phyloP scores from a whole-genome alignment of 768 basidiomycete species.

The Floccularia luteovirens region DNA sequence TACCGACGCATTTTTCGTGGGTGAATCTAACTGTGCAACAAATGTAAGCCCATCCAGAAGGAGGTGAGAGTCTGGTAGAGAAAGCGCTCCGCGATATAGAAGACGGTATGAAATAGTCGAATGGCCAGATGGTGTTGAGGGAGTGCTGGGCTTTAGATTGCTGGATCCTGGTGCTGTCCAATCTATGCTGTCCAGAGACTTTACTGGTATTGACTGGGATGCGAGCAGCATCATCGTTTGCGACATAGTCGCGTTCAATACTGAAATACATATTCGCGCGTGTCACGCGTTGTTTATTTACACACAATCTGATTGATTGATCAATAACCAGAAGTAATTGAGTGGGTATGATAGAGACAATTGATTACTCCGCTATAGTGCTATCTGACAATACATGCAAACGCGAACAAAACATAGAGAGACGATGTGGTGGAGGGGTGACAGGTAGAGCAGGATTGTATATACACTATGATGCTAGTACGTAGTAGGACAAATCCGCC shows the following conservation, averaged over 20 bases:
- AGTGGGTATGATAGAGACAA: not conserved
- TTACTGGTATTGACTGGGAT: too few relatives aligned
- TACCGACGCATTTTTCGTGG: constrained; percentile 23
- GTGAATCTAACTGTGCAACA: constrained; percentile 37
- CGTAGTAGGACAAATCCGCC: not conserved
- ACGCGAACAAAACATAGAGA: constrained; percentile 8
- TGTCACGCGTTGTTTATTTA: too few relatives aligned
- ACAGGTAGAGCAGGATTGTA: not conserved
- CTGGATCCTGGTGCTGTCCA: too few relatives aligned
- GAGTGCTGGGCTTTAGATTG: not conserved
- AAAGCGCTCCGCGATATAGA: constrained; percentile 69
- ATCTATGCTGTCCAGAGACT: too few relatives aligned
- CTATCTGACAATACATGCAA: constrained; percentile 8
- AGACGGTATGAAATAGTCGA: constrained; percentile 34
- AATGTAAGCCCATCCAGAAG: constrained; percentile 72
- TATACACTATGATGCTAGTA: not conserved
- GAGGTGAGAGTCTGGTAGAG: constrained; percentile 65
- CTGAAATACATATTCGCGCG: too few relatives aligned
- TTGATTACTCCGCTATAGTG: constrained; percentile 11
- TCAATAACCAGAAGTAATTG: not conserved
- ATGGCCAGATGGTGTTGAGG: not conserved
- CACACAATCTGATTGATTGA: too few relatives aligned
- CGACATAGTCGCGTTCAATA: too few relatives aligned
- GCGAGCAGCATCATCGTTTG: too few relatives aligned
- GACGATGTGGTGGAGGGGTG: constrained; percentile 2